These are phyloP conservation scores for Trichosporon coremiiforme DNA, from an alignment of 1,284 basidiomycete genomes.

Conservation along the genomic window DNA sequence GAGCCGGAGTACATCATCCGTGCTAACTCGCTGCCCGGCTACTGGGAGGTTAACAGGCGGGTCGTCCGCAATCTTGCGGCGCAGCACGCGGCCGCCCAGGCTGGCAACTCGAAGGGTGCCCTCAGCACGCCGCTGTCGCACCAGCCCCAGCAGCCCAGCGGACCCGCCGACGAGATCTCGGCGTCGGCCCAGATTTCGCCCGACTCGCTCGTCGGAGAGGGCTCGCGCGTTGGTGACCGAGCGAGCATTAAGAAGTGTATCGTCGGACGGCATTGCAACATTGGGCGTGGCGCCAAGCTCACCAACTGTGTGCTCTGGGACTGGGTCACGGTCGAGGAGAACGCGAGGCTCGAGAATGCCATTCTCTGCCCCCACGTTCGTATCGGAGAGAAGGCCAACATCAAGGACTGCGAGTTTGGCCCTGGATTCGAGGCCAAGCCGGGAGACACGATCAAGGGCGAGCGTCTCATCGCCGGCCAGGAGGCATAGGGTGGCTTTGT, in stretches of 20 bases:
- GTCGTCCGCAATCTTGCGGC: constrained; percentile 39
- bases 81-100: constrained; percentile 32
- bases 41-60: constrained; percentile 75
- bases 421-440: constrained; percentile 78
- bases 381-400: constrained; percentile 75
- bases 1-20: constrained; percentile 66
- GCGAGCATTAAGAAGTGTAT: constrained; percentile 84
- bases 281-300: constrained; percentile 84
- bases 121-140: constrained; percentile 9
- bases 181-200: constrained; percentile 78
- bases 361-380: constrained; percentile 80
- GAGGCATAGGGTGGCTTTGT: constrained; percentile 37
- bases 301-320: constrained; percentile 86
- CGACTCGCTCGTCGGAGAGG: constrained; percentile 80
- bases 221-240: constrained; percentile 78
- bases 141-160: constrained; percentile 17
- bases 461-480: constrained; percentile 62
- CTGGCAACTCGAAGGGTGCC: constrained; percentile 2
- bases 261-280: constrained; percentile 82
- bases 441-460: constrained; percentile 65
- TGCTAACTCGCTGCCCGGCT: constrained; percentile 78
- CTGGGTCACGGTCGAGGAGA: constrained; percentile 72
- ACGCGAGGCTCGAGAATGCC: constrained; percentile 82
- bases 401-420: constrained; percentile 81
- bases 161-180: constrained; percentile 34